phyloP scores from a whole-genome alignment of 768 basidiomycete species.

The Atractiella rhizophila region DNA sequence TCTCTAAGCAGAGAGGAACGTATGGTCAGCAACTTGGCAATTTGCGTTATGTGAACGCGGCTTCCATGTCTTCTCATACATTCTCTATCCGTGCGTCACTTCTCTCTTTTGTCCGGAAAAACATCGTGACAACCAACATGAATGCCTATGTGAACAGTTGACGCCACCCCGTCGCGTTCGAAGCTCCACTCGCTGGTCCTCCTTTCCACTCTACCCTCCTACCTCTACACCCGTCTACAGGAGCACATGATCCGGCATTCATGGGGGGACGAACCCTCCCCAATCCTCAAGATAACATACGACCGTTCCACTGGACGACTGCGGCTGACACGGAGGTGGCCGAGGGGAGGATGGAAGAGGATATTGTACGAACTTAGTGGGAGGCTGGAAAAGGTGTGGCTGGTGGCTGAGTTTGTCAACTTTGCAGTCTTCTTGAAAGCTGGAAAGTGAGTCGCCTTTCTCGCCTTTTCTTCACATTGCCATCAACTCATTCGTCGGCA shows the following conservation, averaged over 20 bases:
- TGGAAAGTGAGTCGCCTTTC: conserved; percentile 39
- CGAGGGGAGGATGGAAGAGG: conserved; percentile 12
- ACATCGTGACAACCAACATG: too few relatives aligned
- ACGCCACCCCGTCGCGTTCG: too few relatives aligned
- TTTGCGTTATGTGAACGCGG: conserved; percentile 6
- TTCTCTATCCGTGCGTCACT: too few relatives aligned
- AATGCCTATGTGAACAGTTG: conserved; percentile 9
- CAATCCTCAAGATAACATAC: conserved; percentile 4
- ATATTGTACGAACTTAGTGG: conserved; percentile 11
- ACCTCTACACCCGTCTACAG: conserved; percentile 6
- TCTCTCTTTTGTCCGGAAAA: not conserved
- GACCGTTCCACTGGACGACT: too few relatives aligned
- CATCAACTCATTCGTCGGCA: not conserved
- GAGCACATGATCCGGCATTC: conserved; percentile 13
- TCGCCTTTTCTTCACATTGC: not conserved
- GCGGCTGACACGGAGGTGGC: too few relatives aligned
- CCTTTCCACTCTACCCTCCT: conserved; percentile 10
- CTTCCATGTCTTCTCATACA: too few relatives aligned
- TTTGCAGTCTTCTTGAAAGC: conserved; percentile 65
- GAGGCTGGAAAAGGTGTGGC: conserved; percentile 7
- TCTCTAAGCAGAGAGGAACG: conserved; percentile 1
- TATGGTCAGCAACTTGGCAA: conserved; percentile 8
- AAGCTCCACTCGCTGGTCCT: too few relatives aligned
- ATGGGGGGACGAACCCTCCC: conserved; percentile 15
- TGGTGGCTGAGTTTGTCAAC: conserved; percentile 29